Evolutionary conservation across 2,329 filamentous ascomycete species (phyloP).

Genomic region (Pseudogymnoascus sp.): DNA sequence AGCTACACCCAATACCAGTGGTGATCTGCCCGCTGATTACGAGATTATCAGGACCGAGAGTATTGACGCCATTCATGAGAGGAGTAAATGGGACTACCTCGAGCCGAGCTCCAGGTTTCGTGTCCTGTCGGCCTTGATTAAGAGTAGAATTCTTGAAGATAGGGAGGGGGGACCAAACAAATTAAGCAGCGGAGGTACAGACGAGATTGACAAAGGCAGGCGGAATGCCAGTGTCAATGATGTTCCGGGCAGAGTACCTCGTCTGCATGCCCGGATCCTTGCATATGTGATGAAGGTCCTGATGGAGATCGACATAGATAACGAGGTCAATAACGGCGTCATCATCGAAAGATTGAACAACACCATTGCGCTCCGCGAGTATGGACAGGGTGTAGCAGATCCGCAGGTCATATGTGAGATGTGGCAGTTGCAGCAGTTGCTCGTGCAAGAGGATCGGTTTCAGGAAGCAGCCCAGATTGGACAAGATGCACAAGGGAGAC

Average conservation of each 20-base stretch:
- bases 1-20: background rate
- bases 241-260: background rate
- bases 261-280: conserved; percentile 12
- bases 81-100: background rate
- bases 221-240: background rate
- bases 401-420: conserved; percentile 17
- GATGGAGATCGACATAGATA: conserved; percentile 10
- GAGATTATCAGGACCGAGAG: background rate
- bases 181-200: background rate
- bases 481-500: background rate
- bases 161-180: background rate
- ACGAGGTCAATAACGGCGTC: background rate
- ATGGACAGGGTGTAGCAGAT: conserved; percentile 14
- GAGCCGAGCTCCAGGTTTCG: background rate
- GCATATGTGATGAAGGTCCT: conserved; percentile 12
- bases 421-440: conserved; percentile 17
- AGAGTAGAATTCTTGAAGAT: conserved; percentile 9
- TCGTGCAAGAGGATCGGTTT: background rate
- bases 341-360: conserved; percentile 11
- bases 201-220: background rate
- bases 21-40: background rate
- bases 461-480: background rate
- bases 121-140: conserved; percentile 12
- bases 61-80: background rate
- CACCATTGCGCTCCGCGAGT: conserved; percentile 16